phyloP scores from a whole-genome alignment of 1,139 yeast species.

The Pichia kudriavzevii region DNA sequence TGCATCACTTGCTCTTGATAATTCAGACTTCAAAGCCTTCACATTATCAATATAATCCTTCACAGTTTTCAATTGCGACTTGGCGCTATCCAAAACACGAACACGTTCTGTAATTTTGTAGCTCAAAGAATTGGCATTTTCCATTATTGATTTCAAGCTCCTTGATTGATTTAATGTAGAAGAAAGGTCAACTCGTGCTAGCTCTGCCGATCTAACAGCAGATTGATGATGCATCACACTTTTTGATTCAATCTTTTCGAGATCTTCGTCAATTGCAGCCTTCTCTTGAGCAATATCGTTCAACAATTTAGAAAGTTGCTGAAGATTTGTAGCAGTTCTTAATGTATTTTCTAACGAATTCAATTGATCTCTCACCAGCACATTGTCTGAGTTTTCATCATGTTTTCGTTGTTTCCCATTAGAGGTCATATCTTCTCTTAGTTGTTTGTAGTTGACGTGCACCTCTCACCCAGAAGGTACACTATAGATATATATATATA shows the following conservation, averaged over 20 bases:
- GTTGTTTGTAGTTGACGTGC: no score
- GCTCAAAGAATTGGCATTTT: constrained; percentile 61
- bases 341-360: constrained; percentile 4
- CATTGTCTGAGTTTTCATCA: constrained; percentile 2
- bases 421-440: no score
- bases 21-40: constrained; percentile 53
- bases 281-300: constrained; percentile 20
- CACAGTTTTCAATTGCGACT: constrained; percentile 58
- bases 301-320: constrained; percentile 19
- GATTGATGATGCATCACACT: constrained; percentile 22
- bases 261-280: constrained; percentile 18
- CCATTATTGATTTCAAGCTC: constrained; percentile 43
- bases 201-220: constrained; percentile 23
- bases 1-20: constrained; percentile 62
- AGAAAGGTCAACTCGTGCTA: constrained; percentile 37
- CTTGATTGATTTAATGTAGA: constrained; percentile 33
- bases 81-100: constrained; percentile 62
- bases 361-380: background rate
- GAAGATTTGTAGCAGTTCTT: constrained; percentile 17
- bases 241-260: constrained; percentile 17
- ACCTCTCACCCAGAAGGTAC: no score
- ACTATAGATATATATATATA: no score
- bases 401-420: background rate
- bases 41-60: constrained; percentile 59
- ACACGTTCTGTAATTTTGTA: constrained; percentile 61